Base-by-base conservation (phyloP, 2,329 filamentous ascomycete genomes). In the Diaporthe aspalathi region DNA sequence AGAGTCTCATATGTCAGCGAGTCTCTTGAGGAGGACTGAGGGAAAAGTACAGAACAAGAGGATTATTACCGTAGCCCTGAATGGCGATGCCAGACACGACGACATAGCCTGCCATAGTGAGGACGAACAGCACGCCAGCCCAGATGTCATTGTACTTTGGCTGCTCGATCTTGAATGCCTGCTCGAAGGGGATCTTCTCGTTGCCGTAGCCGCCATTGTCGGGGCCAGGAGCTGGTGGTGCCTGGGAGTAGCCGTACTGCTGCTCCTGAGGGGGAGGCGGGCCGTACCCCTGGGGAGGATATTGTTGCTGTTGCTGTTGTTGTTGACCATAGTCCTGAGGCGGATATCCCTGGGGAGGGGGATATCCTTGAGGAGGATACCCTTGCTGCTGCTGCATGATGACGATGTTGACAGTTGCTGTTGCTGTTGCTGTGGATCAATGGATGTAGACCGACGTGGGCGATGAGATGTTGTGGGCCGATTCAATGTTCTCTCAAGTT, bases 121-220 rank as follows among this genome's bases (percentile, higher is more conserved):
- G 65, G 14, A 80, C 29, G 65, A 79, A 79, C 68, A 98, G 83
- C 50, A 97, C 83, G 5, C 92, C 94, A 4, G 95, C 95, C 95
- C 95, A 98, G 32, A 93, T 79, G 79, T 98, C 95, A 77, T 98
- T 94, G 83, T 88, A 97, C 80, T 95, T 97, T n/a, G 94, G 94
- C 74, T 85, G 91, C 66, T 93, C 89, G 67, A 98, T 81, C 81
- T 92, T 92, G 85, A 98, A 98, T 1, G 91, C 89, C 78, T 98
- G 88, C 24, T 95, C 90, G 79, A 97, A 98, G 38, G 83, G 83
- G 43, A 84, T 83, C 78, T 89, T 89, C 73, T 87, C 85, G 40
- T 71, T 47, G 62, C 68, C 68, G 38, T 74, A 74, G 65, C 29
- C 73, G 35, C 29, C 47, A 11, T 60, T 43, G 8, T 70, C 69